These are phyloP conservation scores for Blastocystis hominis DNA, from an alignment of 352 stramenopile species.

Conservation along the genomic window DNA sequence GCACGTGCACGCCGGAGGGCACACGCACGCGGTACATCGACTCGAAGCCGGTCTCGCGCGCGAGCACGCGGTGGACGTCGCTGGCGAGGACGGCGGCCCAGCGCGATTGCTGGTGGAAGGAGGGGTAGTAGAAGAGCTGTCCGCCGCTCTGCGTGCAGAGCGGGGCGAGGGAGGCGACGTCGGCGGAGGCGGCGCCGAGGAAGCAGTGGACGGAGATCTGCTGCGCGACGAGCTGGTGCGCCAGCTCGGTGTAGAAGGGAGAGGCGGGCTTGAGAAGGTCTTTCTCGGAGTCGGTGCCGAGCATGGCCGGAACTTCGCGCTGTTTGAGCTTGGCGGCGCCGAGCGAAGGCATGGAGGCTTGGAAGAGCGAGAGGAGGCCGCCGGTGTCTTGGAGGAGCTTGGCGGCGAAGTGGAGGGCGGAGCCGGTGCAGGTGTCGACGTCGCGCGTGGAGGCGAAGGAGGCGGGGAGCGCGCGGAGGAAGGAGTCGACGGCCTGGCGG, in stretches of 20 bases:
- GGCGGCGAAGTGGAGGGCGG: constrained; percentile 85
- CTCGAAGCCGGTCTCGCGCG: constrained; percentile 76
- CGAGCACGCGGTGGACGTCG: constrained; percentile 81
- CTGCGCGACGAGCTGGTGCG: constrained; percentile 88
- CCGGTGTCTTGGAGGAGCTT: constrained; percentile 86
- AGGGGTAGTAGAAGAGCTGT: constrained; percentile 89
- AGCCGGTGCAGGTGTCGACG: constrained; percentile 67
- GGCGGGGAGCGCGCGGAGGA: constrained; percentile 83
- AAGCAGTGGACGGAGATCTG: constrained; percentile 99
- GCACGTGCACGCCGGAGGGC: neutral
- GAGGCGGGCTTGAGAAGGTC: constrained; percentile 73
- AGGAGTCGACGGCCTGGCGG: constrained; percentile 79
- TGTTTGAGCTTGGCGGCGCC: constrained; percentile 70
- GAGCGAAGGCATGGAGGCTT: constrained; percentile 69
- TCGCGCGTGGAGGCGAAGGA: constrained; percentile 75
- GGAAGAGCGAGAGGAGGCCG: constrained; percentile 74
- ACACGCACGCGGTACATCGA: constrained; percentile 43
- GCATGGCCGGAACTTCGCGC: constrained; percentile 71
- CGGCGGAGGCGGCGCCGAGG: constrained; percentile 81
- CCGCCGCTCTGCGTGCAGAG: constrained; percentile 87
- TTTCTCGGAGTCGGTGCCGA: constrained; percentile 71
- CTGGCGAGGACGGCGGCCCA: constrained; percentile 79
- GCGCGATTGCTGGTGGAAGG: constrained; percentile 79
- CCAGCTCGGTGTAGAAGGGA: constrained; percentile 75
- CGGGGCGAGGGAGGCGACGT: constrained; percentile 84